These are phyloP conservation scores for Rhodofomes roseus DNA, from an alignment of 1,284 basidiomycete species.

Conservation along the genomic window DNA sequence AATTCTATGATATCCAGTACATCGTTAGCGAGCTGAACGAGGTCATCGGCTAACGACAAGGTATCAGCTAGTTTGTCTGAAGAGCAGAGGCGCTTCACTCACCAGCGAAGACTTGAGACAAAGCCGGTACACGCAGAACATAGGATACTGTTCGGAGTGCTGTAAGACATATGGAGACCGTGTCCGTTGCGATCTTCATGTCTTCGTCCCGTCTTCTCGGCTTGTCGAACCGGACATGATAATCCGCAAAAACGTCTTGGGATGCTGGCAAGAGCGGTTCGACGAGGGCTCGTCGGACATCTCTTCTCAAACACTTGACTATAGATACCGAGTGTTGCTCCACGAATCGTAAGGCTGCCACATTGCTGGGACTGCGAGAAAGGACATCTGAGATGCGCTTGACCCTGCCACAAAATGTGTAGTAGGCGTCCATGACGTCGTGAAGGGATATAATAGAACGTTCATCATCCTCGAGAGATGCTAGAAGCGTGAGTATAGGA, in stretches of 20 bases:
- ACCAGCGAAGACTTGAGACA: slow-evolving; percentile 49
- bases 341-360: slow-evolving; percentile 32
- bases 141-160: slow-evolving; percentile 47
- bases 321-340: slow-evolving; percentile 28
- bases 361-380: neutral
- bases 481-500: slow-evolving; percentile 42
- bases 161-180: slow-evolving; percentile 42
- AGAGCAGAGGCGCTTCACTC: slow-evolving; percentile 15
- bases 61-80: slow-evolving; percentile 2
- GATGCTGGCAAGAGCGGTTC: slow-evolving; percentile 28
- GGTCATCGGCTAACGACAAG: slow-evolving; percentile 31
- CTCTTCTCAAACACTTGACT: slow-evolving; percentile 40
- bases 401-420: slow-evolving; percentile 42
- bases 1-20: slow-evolving; percentile 32
- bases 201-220: slow-evolving; percentile 28
- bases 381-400: slow-evolving; percentile 30
- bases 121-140: slow-evolving; percentile 40
- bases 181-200: slow-evolving; percentile 36
- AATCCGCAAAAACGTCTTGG: neutral
- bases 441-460: slow-evolving; percentile 35
- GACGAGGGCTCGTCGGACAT: slow-evolving; percentile 40
- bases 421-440: slow-evolving; percentile 58
- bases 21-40: slow-evolving; percentile 39
- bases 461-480: slow-evolving; percentile 36
- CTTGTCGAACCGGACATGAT: neutral